phyloP scores from a whole-genome alignment of 495 filamentous ascomycete species.

The Hyaloscypha variabilis region DNA sequence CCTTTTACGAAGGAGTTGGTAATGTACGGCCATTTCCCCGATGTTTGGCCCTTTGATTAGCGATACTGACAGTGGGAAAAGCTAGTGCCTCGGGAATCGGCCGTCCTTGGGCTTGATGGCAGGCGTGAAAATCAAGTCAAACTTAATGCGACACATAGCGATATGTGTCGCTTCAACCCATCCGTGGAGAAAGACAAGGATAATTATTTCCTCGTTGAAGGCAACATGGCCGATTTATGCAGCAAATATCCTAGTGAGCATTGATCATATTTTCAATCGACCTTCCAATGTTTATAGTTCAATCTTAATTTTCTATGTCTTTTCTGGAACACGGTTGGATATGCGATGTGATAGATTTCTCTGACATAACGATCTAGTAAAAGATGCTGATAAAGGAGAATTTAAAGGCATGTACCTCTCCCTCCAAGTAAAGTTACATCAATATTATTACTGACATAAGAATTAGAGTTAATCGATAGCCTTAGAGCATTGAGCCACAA shows the following conservation, averaged over 20 bases:
- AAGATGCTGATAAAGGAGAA: constrained; percentile 11
- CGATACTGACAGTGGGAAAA: constrained; percentile 1
- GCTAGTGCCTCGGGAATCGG: constrained; percentile 13
- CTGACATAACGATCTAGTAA: constrained; percentile 12
- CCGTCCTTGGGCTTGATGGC: constrained; percentile 5
- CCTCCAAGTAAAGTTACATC: constrained; percentile 9
- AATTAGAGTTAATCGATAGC: constrained; percentile 16
- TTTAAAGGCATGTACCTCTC: constrained; percentile 13
- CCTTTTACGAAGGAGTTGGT: constrained; percentile 11
- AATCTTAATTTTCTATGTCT: constrained; percentile 10
- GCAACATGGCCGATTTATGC: constrained; percentile 19
- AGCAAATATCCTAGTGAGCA: constrained; percentile 8
- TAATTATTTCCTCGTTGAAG: constrained; percentile 13
- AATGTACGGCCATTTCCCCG: constrained; percentile 3
- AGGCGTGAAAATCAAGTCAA: constrained; percentile 10
- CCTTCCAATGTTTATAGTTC: constrained; percentile 8
- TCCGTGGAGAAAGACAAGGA: constrained; percentile 3
- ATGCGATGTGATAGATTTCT: constrained; percentile 13
- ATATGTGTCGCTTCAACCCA: constrained; percentile 15
- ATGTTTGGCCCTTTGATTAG: background rate
- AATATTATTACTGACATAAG: constrained; percentile 9
- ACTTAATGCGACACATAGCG: constrained; percentile 3
- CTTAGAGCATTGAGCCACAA: constrained; percentile 12
- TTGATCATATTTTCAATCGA: constrained; percentile 3
- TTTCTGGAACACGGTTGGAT: constrained; percentile 1